A percentile compares a stretch with the other conserved stretches of the same genome.
phyloP scores from a whole-genome alignment of 1,284 basidiomycete species.

The Leccinum griseonigrum region DNA sequence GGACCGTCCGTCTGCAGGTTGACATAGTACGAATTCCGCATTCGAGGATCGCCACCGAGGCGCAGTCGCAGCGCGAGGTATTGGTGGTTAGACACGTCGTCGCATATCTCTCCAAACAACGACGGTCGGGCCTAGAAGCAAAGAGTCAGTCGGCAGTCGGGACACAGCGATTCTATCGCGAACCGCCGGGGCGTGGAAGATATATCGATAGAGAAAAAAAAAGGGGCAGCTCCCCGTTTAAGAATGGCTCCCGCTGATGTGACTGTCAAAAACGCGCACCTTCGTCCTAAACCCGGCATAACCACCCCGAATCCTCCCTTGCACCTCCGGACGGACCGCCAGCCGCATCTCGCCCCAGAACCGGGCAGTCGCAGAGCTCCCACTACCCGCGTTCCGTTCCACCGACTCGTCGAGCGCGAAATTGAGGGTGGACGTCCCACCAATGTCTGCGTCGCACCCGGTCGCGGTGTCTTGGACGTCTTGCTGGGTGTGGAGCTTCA shows the following conservation, averaged over 20 bases:
- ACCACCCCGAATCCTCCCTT: constrained; percentile 64
- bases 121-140: constrained; percentile 54
- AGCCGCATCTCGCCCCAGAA: constrained; percentile 79
- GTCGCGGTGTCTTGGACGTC: constrained; percentile 64
- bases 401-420: constrained; percentile 58
- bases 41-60: constrained; percentile 64
- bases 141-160: background rate
- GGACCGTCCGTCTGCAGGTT: constrained; percentile 87
- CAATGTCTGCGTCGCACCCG: constrained; percentile 84
- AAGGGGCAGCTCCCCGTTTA: background rate
- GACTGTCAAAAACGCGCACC: constrained; percentile 35
- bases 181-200: background rate
- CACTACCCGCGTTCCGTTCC: constrained; percentile 40
- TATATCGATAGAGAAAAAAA: background rate
- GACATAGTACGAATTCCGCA: constrained; percentile 79
- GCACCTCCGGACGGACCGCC: constrained; percentile 57
- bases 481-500: constrained; percentile 56
- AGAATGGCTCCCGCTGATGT: background rate
- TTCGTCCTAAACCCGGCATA: constrained; percentile 87
- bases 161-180: background rate
- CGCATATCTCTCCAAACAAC: constrained; percentile 77
- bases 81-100: constrained; percentile 77
- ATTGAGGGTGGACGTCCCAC: constrained; percentile 75
- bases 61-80: constrained; percentile 80
- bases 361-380: constrained; percentile 48